Base-by-base conservation (phyloP, 148 eudicot species). In the Rhododendron vialii region DNA sequence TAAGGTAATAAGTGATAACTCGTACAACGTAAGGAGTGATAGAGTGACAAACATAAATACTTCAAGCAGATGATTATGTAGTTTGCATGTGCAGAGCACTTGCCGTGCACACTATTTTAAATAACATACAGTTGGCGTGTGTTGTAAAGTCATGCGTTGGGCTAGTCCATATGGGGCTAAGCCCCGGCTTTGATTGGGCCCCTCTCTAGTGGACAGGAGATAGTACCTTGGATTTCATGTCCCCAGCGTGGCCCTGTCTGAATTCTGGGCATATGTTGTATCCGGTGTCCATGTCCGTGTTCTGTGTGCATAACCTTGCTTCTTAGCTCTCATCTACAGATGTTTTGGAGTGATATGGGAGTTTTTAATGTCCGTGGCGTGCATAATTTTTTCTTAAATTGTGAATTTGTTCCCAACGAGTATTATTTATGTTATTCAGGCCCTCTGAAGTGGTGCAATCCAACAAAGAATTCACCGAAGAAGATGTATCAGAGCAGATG, bases 381-480 rank as follows among this genome's bases (percentile, higher is more conserved):
- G 26, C 48, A 35, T 0, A 35, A 9, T 35, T 57, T 53, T 65
- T 55, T 22, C 18, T 51, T 79, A 35, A 55, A 84, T 7, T 65
- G 53, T n/a, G 28, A 50, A 74, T 55, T 75, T 45, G 17, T 63
- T 65, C 75, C 80, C 47, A 84, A 86, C 0, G 28, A 20, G 26
- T 35, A 28, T 28, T 67, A 15, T 47, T 47, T 55, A 38, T 47
- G 38, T 30, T 61, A 51, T 69, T 67, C 76, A 96, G 98, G 93
- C 98, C 98, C 59, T 89, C 93, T 78, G 98, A 96, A 85, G 93
- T 96, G 84, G 91, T 96, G 82, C 90, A 96, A 78, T 94, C 95
- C 69, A 93, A 89, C 86, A 92, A 87, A 89, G 99, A 95, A 78
- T 96, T 91, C 93, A 96, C 99, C 0, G 99, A 96, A 87, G 99